Conservation (phyloP, 2,329 filamentous ascomycete species). For the Thielaviopsis cerberus region DNA sequence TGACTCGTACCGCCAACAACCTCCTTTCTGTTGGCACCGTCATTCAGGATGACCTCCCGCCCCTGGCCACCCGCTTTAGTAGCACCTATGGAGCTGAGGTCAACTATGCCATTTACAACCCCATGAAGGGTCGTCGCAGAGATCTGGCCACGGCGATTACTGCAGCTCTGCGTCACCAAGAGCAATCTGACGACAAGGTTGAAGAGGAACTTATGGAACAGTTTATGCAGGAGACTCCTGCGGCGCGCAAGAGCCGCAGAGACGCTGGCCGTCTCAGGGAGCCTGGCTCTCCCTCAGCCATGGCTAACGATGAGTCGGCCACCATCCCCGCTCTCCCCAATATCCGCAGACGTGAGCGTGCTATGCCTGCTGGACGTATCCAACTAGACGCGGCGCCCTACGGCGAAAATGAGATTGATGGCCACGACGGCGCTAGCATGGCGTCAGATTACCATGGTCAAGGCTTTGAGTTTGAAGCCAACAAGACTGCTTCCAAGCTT, state of each 20-base stretch:
- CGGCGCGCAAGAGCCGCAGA: constrained; percentile 1
- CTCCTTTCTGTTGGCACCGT: constrained; percentile 12
- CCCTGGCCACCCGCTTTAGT: constrained; percentile 13
- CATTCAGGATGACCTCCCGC: constrained; percentile 13
- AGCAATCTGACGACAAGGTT: constrained; percentile 6
- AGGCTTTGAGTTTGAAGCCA: not conserved
- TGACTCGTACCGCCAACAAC: not conserved
- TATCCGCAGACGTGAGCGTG: constrained; percentile 3
- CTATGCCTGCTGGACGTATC: constrained; percentile 1
- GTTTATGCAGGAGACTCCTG: constrained; percentile 10
- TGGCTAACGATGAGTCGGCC: not conserved
- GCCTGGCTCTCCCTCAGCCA: not conserved
- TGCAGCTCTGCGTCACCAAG: constrained; percentile 12
- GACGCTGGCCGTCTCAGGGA: not conserved
- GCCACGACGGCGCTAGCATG: not conserved
- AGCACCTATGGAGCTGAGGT: constrained; percentile 15
- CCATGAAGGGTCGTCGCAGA: constrained; percentile 13
- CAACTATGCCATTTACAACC: constrained; percentile 13
- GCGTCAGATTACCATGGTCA: not conserved
- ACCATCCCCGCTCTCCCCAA: not conserved
- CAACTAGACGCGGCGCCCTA: not conserved
- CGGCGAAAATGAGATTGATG: not conserved
- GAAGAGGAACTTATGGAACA: constrained; percentile 11
- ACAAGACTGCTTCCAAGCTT: not conserved
- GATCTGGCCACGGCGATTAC: constrained; percentile 13